Base-by-base conservation (phyloP, 805 yeast species). In the Starmerella bacillaris region DNA sequence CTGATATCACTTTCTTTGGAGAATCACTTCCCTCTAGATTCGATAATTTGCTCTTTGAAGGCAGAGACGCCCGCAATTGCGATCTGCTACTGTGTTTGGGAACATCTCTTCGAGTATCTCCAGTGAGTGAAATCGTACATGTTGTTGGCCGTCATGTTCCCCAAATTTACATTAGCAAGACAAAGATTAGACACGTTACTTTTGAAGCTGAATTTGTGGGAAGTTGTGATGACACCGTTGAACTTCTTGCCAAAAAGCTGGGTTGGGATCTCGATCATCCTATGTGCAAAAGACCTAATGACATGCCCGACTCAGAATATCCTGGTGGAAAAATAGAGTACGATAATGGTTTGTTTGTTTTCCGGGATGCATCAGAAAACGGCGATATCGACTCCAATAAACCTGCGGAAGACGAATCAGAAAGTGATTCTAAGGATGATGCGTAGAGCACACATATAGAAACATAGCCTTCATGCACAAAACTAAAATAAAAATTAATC, bases 1-100 rank as follows among this genome's bases (percentile, higher is more conserved):
- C 95, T 0, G 92, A 83, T 51, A 83, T 83, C 41, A 82, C 93
- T 0, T 83, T 83, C 50, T 83, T 83, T 46, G 93, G 93, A 12
- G 94, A 83, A 53, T 70, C 73, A 12, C 60, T 83, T 38, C 94
- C 94, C 1, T 61, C 62, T 11, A 55, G 63, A 32, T 83, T 75
- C 50, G 84, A 80, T 46, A 64, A 65, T 31, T 53, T 60, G 21
- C 48, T 61, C 11, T 38, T 56, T 9, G 48, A 51, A 3, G 53
- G 57, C 15, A 63, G 65, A 29, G 94, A 84, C 51, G 61, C 74
- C 5, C 47, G 56, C 15, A 60, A 67, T 28, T 79, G 93, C 55
- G 95, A 84, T 54, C 59, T 83, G 36, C 58, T 84, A 30, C 64
- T 83, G 4, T 77, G 92, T 53, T 74, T 83, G 24, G 95, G 95